Evolutionary conservation across 202 grass and related monocot genomes (phyloP).

Genomic region (Miscanthus sacchariflorus): DNA sequence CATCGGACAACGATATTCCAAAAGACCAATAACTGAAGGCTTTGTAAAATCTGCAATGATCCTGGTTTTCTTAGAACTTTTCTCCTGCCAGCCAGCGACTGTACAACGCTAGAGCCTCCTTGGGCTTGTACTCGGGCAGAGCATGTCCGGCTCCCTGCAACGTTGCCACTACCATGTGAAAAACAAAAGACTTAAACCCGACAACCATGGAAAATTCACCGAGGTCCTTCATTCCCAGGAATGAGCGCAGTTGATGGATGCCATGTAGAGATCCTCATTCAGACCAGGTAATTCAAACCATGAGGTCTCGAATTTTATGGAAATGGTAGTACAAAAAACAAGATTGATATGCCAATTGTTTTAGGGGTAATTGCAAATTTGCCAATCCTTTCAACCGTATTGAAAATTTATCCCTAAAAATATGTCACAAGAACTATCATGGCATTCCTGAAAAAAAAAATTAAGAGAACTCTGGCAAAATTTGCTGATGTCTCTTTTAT

Average conservation of each 20-base stretch:
- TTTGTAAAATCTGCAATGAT: not conserved
- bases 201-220: not conserved
- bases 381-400: not conserved
- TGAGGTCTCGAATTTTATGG: not conserved
- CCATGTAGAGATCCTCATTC: not conserved
- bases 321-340: not conserved
- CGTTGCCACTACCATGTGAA: not conserved
- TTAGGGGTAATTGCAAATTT: not conserved
- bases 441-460: not conserved
- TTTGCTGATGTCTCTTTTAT: not conserved
- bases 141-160: slow-evolving; percentile 75
- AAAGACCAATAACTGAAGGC: not conserved
- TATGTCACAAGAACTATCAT: not conserved
- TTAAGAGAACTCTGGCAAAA: not conserved
- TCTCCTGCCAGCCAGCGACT: slow-evolving; percentile 57
- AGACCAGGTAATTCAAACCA: no score
- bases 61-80: slow-evolving; percentile 45
- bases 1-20: not conserved
- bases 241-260: not conserved
- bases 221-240: not conserved
- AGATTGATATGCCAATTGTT: not conserved
- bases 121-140: slow-evolving; percentile 93
- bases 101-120: slow-evolving; percentile 80
- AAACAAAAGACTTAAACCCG: not conserved
- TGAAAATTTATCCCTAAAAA: not conserved